Evolutionary conservation across 352 stramenopile species (phyloP), one percentile per base, ranked within the genome.

Genomic region (Phytophthora kernoviae): DNA sequence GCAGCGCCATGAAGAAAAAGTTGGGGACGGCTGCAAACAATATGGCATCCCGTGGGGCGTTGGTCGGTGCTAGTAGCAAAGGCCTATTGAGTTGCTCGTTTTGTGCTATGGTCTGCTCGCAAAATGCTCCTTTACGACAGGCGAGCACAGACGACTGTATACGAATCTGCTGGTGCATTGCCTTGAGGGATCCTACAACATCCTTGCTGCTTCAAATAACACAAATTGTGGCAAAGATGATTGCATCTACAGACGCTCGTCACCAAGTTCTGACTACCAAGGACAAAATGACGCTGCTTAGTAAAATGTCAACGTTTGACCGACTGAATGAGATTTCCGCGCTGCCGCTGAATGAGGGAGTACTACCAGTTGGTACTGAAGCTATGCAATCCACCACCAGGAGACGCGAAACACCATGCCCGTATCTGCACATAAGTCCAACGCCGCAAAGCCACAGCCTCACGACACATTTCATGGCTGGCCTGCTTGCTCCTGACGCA

Each of bases 231-330:
- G 68, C 79, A 0, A 72, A 84, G 11, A 71, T 92, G 57, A 71
- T 94, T 47, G 65, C 36, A 41, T 70, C 68, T n/a, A 87, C 73
- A 12, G 70, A 77, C 5, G 57, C 78, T 15, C 60, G 70, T 17
- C 69, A 81, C 15, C 81, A 92, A 52, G 49, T 94, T n/a, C 73
- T 96, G 43, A 84, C 83, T 4, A 75, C 84, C 27, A 96, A 96
- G 62, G 88, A 96, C 66, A 95, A 94, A 43, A 91, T 94, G 80
- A 84, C 82, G 24, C 58, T 96, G 53, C 66, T 96, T 4, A 86
- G 67, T 30, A 96, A 96, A 67, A 94, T 96, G 86, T 68, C 79
- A 8, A 84, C 76, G 11, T 94, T 96, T 50, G 86, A 96, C 37
- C 80, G 88, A 8, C 51, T 96, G 5, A 91, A 92, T 43, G 88